Percentiles rank a stretch among this genome's conserved stretches.
Evolutionary conservation across 2,329 filamentous ascomycete species (phyloP).

Genomic region (Aspergillus tanneri): DNA sequence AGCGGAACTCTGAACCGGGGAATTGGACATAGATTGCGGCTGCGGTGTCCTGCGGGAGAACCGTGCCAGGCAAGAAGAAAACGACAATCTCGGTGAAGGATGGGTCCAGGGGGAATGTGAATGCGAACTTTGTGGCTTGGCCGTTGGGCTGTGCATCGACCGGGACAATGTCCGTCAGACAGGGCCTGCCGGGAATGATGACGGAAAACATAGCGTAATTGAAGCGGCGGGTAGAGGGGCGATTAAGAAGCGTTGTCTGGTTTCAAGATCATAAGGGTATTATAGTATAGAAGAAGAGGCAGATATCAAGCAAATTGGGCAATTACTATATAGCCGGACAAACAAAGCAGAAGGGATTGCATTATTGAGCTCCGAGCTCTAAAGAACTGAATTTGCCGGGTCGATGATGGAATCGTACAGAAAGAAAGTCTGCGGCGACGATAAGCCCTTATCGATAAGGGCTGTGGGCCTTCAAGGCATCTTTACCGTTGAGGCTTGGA

Average conservation of each 20-base stretch:
- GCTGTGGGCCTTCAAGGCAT: conserved; percentile 3
- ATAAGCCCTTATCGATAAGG: conserved; percentile 36
- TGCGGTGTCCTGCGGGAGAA: conserved; percentile 71
- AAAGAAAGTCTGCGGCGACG: conserved; percentile 26
- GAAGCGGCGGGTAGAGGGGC: too few relatives aligned
- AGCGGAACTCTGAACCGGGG: conserved; percentile 68
- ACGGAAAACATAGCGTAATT: conserved; percentile 56
- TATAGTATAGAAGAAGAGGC: not conserved
- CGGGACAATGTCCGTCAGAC: conserved; percentile 55
- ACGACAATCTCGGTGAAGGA: conserved; percentile 75
- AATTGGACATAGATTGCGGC: conserved; percentile 87
- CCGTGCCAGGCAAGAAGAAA: conserved; percentile 77
- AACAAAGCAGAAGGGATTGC: conserved; percentile 2
- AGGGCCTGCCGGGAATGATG: conserved; percentile 60
- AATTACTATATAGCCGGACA: not conserved
- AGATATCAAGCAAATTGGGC: not conserved
- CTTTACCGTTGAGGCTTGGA: not conserved
- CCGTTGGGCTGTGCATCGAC: conserved; percentile 54
- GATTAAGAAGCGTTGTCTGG: too few relatives aligned
- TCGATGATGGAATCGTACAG: conserved; percentile 27
- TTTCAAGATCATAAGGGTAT: not conserved
- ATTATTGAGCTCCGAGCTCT: too few relatives aligned
- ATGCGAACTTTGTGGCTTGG: conserved; percentile 62
- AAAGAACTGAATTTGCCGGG: conserved; percentile 22
- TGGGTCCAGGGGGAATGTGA: conserved; percentile 63